Base-by-base conservation (phyloP, 2,329 filamentous ascomycete species). In the Ophiostoma montium region DNA sequence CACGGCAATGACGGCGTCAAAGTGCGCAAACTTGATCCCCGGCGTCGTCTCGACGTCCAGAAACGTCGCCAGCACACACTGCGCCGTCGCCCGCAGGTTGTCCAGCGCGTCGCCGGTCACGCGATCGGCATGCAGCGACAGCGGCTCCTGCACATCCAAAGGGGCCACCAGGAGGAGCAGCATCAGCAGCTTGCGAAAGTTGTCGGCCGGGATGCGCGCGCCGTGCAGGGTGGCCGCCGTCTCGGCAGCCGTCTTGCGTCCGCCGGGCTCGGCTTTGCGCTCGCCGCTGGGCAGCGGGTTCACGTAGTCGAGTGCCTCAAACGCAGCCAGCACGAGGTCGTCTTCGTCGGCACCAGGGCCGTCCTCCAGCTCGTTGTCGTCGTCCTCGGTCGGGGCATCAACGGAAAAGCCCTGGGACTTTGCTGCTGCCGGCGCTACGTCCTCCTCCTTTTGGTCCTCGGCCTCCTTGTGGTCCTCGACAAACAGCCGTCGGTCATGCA, bases 201-300 rank as follows among this genome's bases (percentile, higher is more conserved):
- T 86, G 59, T 87, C 82, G 0, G 78, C 75, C 0, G 84, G 83
- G 46, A 88, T 83, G 55, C 84, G 78, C 30, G 81, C 78, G n/a
- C 75, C 73, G 39, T 77, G 72, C 1, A 77, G 72, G 3, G 70
- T 70, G 0, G 70, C 63, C 3, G 48, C 50, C 15, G 44, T 52
- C 16, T 46, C 46, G 3, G 50, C n/a, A 3, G 41, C 23, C 8
- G 30, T 36, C 19, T 75, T 69, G 54, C 72, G 73, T 27, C 23
- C 5, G 55, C 80, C 76, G 0, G 74, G 76, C 0, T 80, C 9
- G 18, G 13, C 11, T 7, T 32, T 44, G 23, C 23, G 23, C 16
- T 23, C 30, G 7, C 31, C 47, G 3, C 12, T 30, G 8, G 53
- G 49, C 2, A 32, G 23, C 2, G 53, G 44, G 10, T 81, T 76